These are phyloP conservation scores for Torrubiellomyces zombiae DNA, from an alignment of 2,329 filamentous ascomycete species.

Conservation along the genomic window DNA sequence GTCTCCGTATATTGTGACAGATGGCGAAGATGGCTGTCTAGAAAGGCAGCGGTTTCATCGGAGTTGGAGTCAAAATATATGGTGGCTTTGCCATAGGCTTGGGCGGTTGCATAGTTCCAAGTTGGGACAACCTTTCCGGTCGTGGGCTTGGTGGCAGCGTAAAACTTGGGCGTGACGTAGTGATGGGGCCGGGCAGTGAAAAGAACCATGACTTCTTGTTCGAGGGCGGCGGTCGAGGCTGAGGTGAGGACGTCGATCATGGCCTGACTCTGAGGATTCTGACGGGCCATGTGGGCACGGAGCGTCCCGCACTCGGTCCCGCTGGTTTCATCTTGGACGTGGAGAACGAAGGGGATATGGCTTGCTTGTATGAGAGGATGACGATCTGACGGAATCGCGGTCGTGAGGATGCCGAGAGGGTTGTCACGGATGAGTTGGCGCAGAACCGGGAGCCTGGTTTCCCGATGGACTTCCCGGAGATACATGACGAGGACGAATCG, in stretches of 20 bases:
- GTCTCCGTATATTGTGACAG: conserved; percentile 34
- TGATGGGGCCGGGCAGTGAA: conserved; percentile 43
- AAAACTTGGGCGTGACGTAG: conserved; percentile 55
- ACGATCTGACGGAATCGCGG: conserved; percentile 33
- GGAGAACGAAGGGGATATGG: conserved; percentile 44
- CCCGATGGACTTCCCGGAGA: conserved; percentile 35
- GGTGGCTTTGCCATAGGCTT: conserved; percentile 41
- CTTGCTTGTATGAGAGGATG: conserved; percentile 37
- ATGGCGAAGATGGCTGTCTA: conserved; percentile 34
- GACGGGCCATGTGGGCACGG: conserved; percentile 43
- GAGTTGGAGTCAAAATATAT: conserved; percentile 34
- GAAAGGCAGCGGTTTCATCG: conserved; percentile 26
- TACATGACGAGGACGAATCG: no score
- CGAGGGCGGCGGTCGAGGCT: conserved; percentile 10
- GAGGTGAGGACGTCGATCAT: conserved; percentile 30
- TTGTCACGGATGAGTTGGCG: conserved; percentile 40
- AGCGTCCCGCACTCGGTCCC: conserved; percentile 26
- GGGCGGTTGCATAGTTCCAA: conserved; percentile 52
- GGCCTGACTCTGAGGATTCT: conserved; percentile 47
- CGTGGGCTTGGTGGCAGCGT: conserved; percentile 44
- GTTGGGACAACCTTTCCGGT: conserved; percentile 48
- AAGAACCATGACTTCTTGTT: conserved; percentile 42
- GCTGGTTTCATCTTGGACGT: conserved; percentile 24
- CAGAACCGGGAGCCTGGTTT: conserved; percentile 29
- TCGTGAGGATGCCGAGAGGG: conserved; percentile 46